phyloP scores from a whole-genome alignment of 1,284 basidiomycete species.

The Tilletia walkeri region DNA sequence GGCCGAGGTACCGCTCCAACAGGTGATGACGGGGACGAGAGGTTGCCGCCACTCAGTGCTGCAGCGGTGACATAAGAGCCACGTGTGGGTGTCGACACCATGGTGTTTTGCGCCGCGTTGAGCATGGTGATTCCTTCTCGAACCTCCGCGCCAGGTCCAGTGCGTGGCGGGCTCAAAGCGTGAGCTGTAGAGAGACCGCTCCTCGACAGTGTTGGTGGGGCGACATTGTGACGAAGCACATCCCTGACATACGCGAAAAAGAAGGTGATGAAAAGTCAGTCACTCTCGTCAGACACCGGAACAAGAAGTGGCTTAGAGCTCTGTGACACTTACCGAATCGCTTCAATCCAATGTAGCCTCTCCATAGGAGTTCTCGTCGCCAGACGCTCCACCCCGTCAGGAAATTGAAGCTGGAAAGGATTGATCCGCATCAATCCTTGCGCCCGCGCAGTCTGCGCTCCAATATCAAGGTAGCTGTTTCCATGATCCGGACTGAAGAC shows the following conservation, averaged over 20 bases:
- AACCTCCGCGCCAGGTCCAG: slow-evolving; percentile 17
- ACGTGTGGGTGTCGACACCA: background rate
- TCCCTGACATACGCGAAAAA: slow-evolving; percentile 16
- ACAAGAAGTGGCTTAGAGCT: slow-evolving; percentile 15
- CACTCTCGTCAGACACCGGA: slow-evolving; percentile 12
- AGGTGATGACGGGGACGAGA: too few relatives aligned
- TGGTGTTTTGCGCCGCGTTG: background rate
- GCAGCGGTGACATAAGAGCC: slow-evolving; percentile 1
- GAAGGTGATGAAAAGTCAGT: background rate
- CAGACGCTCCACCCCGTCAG: slow-evolving; percentile 48
- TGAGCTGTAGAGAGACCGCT: too few relatives aligned
- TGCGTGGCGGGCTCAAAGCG: too few relatives aligned
- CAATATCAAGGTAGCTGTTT: slow-evolving; percentile 33
- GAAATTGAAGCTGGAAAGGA: slow-evolving; percentile 50
- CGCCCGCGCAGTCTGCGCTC: slow-evolving; percentile 31
- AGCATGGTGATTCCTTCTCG: slow-evolving; percentile 15
- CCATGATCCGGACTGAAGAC: slow-evolving; percentile 44
- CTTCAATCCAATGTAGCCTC: slow-evolving; percentile 41
- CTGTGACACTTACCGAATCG: slow-evolving; percentile 24
- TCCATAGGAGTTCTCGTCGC: slow-evolving; percentile 41
- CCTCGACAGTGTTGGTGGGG: background rate
- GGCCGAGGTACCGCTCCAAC: too few relatives aligned
- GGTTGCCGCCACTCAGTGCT: background rate
- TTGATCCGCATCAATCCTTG: slow-evolving; percentile 36
- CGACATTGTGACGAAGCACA: slow-evolving; percentile 14